These are phyloP conservation scores for Calonectria pseudoturangicola DNA, from an alignment of 2,329 filamentous ascomycete genomes.

Conservation along the genomic window DNA sequence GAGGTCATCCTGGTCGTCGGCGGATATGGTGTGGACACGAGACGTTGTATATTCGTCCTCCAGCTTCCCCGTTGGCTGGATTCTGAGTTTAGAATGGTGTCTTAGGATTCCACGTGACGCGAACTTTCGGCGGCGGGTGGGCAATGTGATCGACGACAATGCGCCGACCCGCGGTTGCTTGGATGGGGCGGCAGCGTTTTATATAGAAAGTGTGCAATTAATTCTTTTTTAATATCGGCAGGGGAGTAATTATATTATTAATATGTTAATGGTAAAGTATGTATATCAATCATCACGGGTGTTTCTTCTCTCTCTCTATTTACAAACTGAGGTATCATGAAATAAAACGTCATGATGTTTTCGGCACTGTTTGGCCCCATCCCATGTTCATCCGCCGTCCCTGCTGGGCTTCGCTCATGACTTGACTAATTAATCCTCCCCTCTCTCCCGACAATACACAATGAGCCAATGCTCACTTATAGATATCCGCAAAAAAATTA, in stretches of 20 bases:
- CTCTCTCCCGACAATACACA: background rate
- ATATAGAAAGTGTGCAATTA: constrained; percentile 3
- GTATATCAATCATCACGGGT: background rate
- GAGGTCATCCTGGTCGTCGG: constrained; percentile 28
- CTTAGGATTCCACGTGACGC: constrained; percentile 40
- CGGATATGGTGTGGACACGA: constrained; percentile 11
- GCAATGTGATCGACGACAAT: constrained; percentile 11
- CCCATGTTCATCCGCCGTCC: background rate
- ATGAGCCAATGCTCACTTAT: constrained; percentile 17
- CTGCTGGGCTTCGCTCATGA: constrained; percentile 8
- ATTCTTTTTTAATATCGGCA: background rate
- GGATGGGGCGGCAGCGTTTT: background rate
- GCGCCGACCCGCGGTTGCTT: background rate
- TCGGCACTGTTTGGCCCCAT: background rate
- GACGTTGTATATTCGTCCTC: background rate
- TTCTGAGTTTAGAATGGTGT: constrained; percentile 29
- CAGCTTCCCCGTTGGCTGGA: constrained; percentile 15
- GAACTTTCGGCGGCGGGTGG: constrained; percentile 3
- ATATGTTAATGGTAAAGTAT: background rate
- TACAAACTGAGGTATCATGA: constrained; percentile 19
- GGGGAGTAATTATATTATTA: constrained; percentile 19
- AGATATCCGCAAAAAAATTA: background rate
- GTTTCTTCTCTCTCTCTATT: constrained; percentile 1
- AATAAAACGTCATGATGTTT: constrained; percentile 13
- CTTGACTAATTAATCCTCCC: background rate